Percentiles rank a stretch among this genome's conserved stretches.
phyloP scores from a whole-genome alignment of 1,139 yeast species.

The Suhomyces bokatorum region DNA sequence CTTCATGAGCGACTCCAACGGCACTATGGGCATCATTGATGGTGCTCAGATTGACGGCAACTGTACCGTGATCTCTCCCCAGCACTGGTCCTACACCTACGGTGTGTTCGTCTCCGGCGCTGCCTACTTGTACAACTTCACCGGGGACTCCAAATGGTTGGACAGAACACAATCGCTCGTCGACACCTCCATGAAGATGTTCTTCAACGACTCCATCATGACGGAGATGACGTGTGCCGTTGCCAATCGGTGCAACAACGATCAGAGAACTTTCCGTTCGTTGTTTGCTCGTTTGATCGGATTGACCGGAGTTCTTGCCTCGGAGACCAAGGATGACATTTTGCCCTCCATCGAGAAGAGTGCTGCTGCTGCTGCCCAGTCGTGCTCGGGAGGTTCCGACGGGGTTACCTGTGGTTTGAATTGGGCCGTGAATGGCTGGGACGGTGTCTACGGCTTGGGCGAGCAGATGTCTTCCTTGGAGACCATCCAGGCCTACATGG shows the following conservation, averaged over 20 bases:
- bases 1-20: constrained; percentile 49
- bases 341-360: constrained; percentile 52
- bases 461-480: constrained; percentile 92
- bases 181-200: constrained; percentile 52
- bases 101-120: constrained; percentile 80
- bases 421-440: constrained; percentile 78
- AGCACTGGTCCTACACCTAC: constrained; percentile 87
- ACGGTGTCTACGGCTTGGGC: constrained; percentile 82
- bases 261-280: constrained; percentile 89
- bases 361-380: constrained; percentile 76
- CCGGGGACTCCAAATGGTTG: constrained; percentile 69
- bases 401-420: constrained; percentile 87
- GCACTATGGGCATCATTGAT: constrained; percentile 59
- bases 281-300: constrained; percentile 77
- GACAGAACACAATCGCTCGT: constrained; percentile 56
- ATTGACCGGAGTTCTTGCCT: constrained; percentile 70
- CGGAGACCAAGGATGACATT: constrained; percentile 57
- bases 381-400: constrained; percentile 86
- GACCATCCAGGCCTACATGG: constrained; percentile 64
- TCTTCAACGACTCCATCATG: constrained; percentile 62
- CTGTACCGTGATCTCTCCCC: constrained; percentile 59
- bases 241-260: constrained; percentile 66
- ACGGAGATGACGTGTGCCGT: constrained; percentile 74
- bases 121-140: constrained; percentile 78
- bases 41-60: constrained; percentile 65